Evolutionary conservation across 345 rosid species (phyloP).

Genomic region (Moricandia moricandioides): DNA sequence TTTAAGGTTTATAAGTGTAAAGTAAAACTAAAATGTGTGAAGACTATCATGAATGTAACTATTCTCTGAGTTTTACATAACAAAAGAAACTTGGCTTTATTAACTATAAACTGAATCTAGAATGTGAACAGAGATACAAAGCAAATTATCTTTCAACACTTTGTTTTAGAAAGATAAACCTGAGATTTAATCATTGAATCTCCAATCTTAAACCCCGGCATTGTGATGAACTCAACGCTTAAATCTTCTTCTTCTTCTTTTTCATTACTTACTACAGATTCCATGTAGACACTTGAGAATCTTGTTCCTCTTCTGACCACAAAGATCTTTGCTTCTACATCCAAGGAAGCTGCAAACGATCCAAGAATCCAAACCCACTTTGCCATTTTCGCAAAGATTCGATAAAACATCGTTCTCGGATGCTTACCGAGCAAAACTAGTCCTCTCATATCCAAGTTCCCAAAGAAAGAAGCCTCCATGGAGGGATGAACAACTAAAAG

Average conservation of each 20-base stretch:
- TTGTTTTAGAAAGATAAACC: conserved; percentile 48
- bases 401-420: background rate
- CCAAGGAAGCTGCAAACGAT: conserved; percentile 49
- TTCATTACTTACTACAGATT: conserved; percentile 31
- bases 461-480: conserved; percentile 60
- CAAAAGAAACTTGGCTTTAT: background rate
- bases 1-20: background rate
- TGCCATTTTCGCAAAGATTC: conserved; percentile 43
- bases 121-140: conserved; percentile 6
- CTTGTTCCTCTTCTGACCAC: conserved; percentile 45
- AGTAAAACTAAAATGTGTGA: conserved; percentile 2
- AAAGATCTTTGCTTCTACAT: conserved; percentile 48
- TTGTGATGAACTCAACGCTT: conserved; percentile 53
- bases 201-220: conserved; percentile 58
- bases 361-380: conserved; percentile 31
- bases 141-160: conserved; percentile 4
- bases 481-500: conserved; percentile 53
- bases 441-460: conserved; percentile 59
- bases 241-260: conserved; percentile 12
- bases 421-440: conserved; percentile 52
- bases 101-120: conserved; percentile 5
- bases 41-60: conserved; percentile 4
- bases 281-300: conserved; percentile 50
- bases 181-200: conserved; percentile 41
- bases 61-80: background rate